Conservation (phyloP, 2,329 filamentous ascomycete species). For the Alternaria gansuensis region DNA sequence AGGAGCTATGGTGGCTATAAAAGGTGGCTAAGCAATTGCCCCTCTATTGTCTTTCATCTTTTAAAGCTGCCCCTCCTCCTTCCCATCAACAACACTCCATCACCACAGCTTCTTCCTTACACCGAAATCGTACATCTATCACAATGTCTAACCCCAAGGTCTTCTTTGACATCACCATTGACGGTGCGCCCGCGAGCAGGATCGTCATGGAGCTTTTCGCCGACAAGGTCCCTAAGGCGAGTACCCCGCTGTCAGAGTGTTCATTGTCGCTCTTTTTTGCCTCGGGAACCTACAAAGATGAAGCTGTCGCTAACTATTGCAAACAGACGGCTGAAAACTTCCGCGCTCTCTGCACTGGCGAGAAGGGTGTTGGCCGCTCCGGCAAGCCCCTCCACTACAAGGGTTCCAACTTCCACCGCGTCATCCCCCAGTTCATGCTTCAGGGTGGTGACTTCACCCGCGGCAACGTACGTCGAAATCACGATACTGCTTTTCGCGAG, state of each 20-base stretch:
- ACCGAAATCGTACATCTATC: slow-evolving; percentile 28
- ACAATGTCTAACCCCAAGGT: slow-evolving; percentile 68
- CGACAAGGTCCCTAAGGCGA: slow-evolving; percentile 71
- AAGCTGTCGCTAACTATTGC: slow-evolving; percentile 21
- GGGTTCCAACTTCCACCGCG: slow-evolving; percentile 87
- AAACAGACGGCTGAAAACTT: slow-evolving; percentile 89
- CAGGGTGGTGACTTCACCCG: slow-evolving; percentile 96
- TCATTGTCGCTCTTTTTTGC: neutral
- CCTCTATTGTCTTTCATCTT: slow-evolving; percentile 23
- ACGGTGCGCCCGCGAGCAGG: slow-evolving; percentile 74
- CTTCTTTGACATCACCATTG: slow-evolving; percentile 92
- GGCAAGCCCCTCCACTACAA: slow-evolving; percentile 94
- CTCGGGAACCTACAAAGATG: neutral
- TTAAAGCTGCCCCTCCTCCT: slow-evolving; percentile 29
- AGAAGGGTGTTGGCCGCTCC: slow-evolving; percentile 83
- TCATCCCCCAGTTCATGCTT: slow-evolving; percentile 99
- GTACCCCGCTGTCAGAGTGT: slow-evolving; percentile 37
- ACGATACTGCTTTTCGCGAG: neutral
- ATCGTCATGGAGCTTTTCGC: slow-evolving; percentile 79
- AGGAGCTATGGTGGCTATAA: slow-evolving; percentile 23
- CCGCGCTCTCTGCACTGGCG: slow-evolving; percentile 89
- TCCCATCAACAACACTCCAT: slow-evolving; percentile 26
- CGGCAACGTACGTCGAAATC: slow-evolving; percentile 76
- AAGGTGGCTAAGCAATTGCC: slow-evolving; percentile 23
- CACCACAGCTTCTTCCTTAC: slow-evolving; percentile 18